Evolutionary conservation across 2,329 filamentous ascomycete species (phyloP), one percentile per base, ranked within the genome.

Genomic region (Pseudocercospora pini-densiflorae): DNA sequence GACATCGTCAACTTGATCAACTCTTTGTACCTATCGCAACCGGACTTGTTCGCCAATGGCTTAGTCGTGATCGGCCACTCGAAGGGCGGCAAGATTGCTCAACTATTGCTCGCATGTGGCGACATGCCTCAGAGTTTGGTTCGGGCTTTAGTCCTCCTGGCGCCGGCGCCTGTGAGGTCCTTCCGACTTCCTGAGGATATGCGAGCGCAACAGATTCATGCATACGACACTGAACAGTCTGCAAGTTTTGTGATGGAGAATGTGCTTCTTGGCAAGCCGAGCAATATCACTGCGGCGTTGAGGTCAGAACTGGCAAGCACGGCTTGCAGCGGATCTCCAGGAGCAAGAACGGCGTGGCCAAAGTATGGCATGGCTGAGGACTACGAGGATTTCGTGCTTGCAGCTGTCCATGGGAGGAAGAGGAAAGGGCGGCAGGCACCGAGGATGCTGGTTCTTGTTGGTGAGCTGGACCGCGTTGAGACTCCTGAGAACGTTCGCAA

Each of bases 1-100:
- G 51, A 55, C 29, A 55, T 55, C 24, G 51, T 55, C 19, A 9
- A 31, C 16, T 27, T 55, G 16, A 55, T 55, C 21, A n/a, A 24
- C 2, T 8, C 21, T 29, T 24, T 55, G 6, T 23, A 55, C 3
- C 9, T 6, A 7, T 24, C 19, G 6, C 51, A 55, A n/a, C 51
- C 51, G 19, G 19, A 10, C 12, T n/a, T 55, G 8, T 55, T 55
- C 51, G 31, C 12, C 7, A 24, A 55, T n/a, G 51, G 51, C 19
- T 27, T 55, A 2, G 9, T 24, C 5, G 8, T 55, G 6, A 31
- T 55, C 12, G 51, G 51, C 6, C 51, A 55, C 29, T 55, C 51
- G 16, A 55, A 31, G 51, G 51, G 51, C 51, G 51, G 51, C 21
- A 55, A 55, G 29, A 55, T 55, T 14, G 51, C 51, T 27, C 51